Conservation (phyloP, 2,329 filamentous ascomycete species). For the Arthrobotrys pseudoclavata region DNA sequence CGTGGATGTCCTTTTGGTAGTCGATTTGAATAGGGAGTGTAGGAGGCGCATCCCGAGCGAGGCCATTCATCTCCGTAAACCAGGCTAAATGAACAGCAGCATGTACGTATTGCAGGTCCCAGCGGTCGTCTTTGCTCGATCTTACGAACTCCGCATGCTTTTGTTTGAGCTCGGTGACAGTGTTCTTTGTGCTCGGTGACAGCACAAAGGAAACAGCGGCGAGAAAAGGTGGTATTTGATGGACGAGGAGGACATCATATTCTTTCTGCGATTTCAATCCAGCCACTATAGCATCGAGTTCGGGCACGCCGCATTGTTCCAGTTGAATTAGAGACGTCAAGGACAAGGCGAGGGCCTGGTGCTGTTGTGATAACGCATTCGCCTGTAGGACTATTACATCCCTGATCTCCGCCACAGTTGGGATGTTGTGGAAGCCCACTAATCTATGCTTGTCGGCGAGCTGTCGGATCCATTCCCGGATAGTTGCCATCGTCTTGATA, state of each 20-base stretch:
- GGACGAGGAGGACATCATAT: slow-evolving; percentile 81
- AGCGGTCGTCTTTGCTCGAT: slow-evolving; percentile 76
- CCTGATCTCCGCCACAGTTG: slow-evolving; percentile 68
- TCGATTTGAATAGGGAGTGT: slow-evolving; percentile 71
- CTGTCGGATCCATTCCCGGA: slow-evolving; percentile 81
- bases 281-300: slow-evolving; percentile 80
- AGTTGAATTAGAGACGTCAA: slow-evolving; percentile 83
- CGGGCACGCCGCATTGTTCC: slow-evolving; percentile 76
- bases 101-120: slow-evolving; percentile 81
- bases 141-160: slow-evolving; percentile 78
- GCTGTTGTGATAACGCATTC: slow-evolving; percentile 84
- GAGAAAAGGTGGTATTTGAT: slow-evolving; percentile 84
- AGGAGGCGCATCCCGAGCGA: slow-evolving; percentile 80
- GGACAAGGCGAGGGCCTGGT: slow-evolving; percentile 87
- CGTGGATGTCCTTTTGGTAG: slow-evolving; percentile 57
- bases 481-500: slow-evolving; percentile 79
- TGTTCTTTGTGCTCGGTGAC: slow-evolving; percentile 78
- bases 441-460: slow-evolving; percentile 82
- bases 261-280: slow-evolving; percentile 79
- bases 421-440: slow-evolving; percentile 79
- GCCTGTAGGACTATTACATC: slow-evolving; percentile 85
- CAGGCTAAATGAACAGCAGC: slow-evolving; percentile 86
- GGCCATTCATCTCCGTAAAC: slow-evolving; percentile 92
- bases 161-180: slow-evolving; percentile 77
- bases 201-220: slow-evolving; percentile 83